phyloP scores from a whole-genome alignment of 2,329 filamentous ascomycete genomes.

The Sporothrix sp. region DNA sequence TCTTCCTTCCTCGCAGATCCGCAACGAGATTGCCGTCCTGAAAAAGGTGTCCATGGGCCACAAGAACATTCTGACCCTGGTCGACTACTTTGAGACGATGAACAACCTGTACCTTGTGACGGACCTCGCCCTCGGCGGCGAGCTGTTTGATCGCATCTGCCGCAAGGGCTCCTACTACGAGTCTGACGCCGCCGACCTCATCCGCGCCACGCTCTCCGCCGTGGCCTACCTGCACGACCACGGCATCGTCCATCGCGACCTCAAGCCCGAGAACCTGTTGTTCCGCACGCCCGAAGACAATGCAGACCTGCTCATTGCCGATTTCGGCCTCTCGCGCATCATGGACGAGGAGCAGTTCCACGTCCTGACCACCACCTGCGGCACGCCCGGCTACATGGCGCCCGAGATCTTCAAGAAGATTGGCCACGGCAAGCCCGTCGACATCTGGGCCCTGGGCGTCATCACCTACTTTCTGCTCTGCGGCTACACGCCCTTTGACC shows the following conservation, averaged over 20 bases:
- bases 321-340: slow-evolving; percentile 90
- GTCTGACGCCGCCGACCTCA: slow-evolving; percentile 88
- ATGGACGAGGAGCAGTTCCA: slow-evolving; percentile 99
- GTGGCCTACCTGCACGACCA: slow-evolving; percentile 98
- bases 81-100: slow-evolving; percentile 99
- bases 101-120: slow-evolving; percentile 98
- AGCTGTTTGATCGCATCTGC: slow-evolving; percentile 97
- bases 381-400: slow-evolving; percentile 97
- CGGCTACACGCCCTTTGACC: slow-evolving; percentile 96
- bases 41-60: slow-evolving; percentile 99
- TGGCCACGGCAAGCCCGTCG: slow-evolving; percentile 94
- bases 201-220: slow-evolving; percentile 89
- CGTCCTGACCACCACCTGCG: slow-evolving; percentile 92
- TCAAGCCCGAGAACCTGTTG: slow-evolving; percentile 94
- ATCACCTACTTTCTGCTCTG: slow-evolving; percentile 98
- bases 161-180: slow-evolving; percentile 98
- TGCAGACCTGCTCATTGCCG: slow-evolving; percentile 89
- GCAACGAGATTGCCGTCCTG: slow-evolving; percentile 95
- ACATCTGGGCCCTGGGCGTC: slow-evolving; percentile 96
- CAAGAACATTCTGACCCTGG: slow-evolving; percentile 92
- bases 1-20: slow-evolving; percentile 49
- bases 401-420: slow-evolving; percentile 99
- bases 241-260: slow-evolving; percentile 93
- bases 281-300: slow-evolving; percentile 98
- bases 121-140: slow-evolving; percentile 88